Base-by-base conservation (phyloP, 768 basidiomycete genomes). In the Phlegmacium glaucopus region DNA sequence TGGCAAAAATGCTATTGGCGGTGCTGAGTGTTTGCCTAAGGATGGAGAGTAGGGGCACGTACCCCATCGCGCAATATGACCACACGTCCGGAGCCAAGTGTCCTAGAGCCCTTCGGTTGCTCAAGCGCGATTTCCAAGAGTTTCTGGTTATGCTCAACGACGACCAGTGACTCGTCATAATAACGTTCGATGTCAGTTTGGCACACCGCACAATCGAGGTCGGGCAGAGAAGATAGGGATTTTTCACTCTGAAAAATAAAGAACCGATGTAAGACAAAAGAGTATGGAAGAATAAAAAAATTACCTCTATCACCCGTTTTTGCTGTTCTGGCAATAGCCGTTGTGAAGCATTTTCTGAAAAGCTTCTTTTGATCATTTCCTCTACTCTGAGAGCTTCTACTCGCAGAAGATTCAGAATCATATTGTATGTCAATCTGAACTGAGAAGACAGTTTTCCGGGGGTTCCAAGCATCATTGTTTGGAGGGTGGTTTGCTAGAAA, bases 281-380 rank as follows among this genome's bases (percentile, higher is more conserved):
- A 15, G 22, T 30, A 54, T 32, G 32, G 16, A 42, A 38, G 51
- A 13, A 37, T 37, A 45, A 43, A 52, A 43, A 30, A 44, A 77
- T 58, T 51, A 91, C 95, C 74, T 95, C 85, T 2, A 74, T 63
- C 17, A 98, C 89, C 61, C 86, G 80, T 63, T 87, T 84, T 65
- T 98, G 93, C 51, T 98, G 91, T 45, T 95, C 93, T 4, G 96
- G 96, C 26, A 97, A 71, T 37, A 97, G 71, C 32, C 86, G 77
- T 61, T 99, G 96, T 0, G 96, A 88, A 1, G 93, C 85, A 61
- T 98, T 98, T 71, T 99, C 96, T 13, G 96, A 98, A 67, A 99
- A 99, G 63, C 91, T 94, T 32, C 96, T 79, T 66, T 98, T 98
- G 62, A 99, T 98, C 96, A 99, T 99, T 67, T 99, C 96, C 61